phyloP scores from a whole-genome alignment of 768 basidiomycete species.

The Trametes maxima region DNA sequence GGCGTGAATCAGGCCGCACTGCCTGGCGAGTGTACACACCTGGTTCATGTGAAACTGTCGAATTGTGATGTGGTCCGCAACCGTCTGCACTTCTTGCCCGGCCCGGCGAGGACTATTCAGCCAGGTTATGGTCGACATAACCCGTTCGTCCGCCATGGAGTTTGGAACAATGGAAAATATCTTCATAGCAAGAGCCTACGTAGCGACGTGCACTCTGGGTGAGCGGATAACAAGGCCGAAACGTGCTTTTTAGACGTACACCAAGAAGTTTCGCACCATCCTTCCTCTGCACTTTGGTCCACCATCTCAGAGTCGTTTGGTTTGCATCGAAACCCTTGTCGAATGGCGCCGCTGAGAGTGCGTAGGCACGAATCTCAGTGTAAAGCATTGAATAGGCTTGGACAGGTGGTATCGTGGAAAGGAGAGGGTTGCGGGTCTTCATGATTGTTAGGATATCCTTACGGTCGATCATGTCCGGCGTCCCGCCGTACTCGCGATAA shows the following conservation, averaged over 20 bases:
- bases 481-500: background rate
- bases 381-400: background rate
- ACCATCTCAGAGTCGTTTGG: background rate
- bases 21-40: background rate
- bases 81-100: background rate
- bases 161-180: background rate
- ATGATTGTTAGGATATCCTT: background rate
- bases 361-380: background rate
- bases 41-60: background rate
- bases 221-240: background rate
- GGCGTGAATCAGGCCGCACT: background rate
- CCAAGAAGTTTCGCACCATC: background rate
- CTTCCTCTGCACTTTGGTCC: background rate
- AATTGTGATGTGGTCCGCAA: background rate
- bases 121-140: background rate
- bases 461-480: background rate
- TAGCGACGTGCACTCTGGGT: too few species aligned
- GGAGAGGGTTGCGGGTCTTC: background rate
- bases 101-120: background rate
- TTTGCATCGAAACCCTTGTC: background rate
- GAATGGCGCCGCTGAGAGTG: background rate
- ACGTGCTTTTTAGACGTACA: background rate
- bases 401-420: background rate
- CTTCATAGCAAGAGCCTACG: constrained; percentile 2
- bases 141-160: background rate